Evolutionary conservation across 257 asterid species (phyloP), one percentile per base, ranked within the genome.

Genomic region (Agastache rugosa): DNA sequence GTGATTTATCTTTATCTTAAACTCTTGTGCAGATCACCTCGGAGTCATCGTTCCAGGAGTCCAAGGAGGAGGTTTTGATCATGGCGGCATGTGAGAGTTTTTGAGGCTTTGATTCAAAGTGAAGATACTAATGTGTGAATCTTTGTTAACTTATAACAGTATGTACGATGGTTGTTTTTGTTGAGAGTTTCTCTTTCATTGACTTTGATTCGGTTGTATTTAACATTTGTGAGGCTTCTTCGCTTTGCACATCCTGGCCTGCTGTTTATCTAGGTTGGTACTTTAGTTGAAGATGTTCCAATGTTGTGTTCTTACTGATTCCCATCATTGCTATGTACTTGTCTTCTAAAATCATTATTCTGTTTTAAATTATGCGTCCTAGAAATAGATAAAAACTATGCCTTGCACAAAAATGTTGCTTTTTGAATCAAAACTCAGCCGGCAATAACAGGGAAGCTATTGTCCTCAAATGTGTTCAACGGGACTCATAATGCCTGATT

Each of bases 11-110:
- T 34, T 39, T 27, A 67, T 67, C 6, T 53, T 2, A 14, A 59
- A 68, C 45, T 42, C 82, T 65, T 62, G 61, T 82, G 72, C 89
- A 90, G 98, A 78, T 93, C 97, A 17, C 98, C 98, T 25, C 98
- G 87, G 8, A 83, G 87, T 67, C 97, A 81, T 75, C 97, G 97
- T 27, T 93, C 98, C 61, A 83, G 98, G 84, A 93, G 97, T 75
- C 98, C 98, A 14, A 86, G 97, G 84, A 87, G 96, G 82, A 87
- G 98, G 76, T 87, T 77, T 80, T 93, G 82, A 82, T 79, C 54
- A 10, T 76, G 65, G 64, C 31, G 48, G 37, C 25, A 23, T 34
- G 63, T 55, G 29, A 48, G 19, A 8, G 69, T 23, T 61, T 58
- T 45, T 60, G 74, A 16, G 60, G 68, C 69, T 64, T 78, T 76